Conservation (phyloP, 306 rosid species). For the barrel medic (Medicago truncatula) region DNA sequence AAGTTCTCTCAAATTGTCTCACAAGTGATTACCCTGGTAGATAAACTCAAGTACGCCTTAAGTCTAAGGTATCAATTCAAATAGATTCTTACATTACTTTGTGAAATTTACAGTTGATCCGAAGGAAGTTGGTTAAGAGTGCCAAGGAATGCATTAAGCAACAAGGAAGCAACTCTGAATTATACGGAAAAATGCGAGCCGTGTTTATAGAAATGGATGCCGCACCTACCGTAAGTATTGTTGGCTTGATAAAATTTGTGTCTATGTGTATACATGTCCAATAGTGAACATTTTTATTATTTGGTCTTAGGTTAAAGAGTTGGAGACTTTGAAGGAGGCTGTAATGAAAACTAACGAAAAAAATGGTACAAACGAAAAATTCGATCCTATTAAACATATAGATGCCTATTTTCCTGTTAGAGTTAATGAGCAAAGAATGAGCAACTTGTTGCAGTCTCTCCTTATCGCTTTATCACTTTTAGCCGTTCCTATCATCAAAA, state of each 20-base stretch:
- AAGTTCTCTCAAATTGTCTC: background rate
- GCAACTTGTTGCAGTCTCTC: slow-evolving; percentile 77
- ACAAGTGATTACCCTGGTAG: background rate
- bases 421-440: slow-evolving; percentile 91
- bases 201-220: slow-evolving; percentile 30
- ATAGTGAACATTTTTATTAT: background rate
- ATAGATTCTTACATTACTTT: slow-evolving; percentile 24
- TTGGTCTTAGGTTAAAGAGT: slow-evolving; percentile 4
- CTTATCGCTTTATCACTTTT: slow-evolving; percentile 66
- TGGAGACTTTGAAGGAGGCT: slow-evolving; percentile 51
- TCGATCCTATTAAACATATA: slow-evolving; percentile 76
- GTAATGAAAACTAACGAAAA: slow-evolving; percentile 60
- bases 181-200: slow-evolving; percentile 18
- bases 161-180: slow-evolving; percentile 30
- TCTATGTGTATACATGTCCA: background rate
- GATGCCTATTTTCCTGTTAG: slow-evolving; percentile 78
- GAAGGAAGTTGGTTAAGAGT: slow-evolving; percentile 75
- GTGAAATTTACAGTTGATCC: slow-evolving; percentile 59
- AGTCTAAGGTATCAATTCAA: background rate
- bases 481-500: slow-evolving; percentile 67
- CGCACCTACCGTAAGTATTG: slow-evolving; percentile 15
- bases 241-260: slow-evolving; percentile 1
- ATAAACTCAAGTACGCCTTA: background rate
- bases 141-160: slow-evolving; percentile 80
- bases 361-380: slow-evolving; percentile 43